Base-by-base conservation (phyloP, 805 yeast species). In the Metschnikowia koreensis region DNA sequence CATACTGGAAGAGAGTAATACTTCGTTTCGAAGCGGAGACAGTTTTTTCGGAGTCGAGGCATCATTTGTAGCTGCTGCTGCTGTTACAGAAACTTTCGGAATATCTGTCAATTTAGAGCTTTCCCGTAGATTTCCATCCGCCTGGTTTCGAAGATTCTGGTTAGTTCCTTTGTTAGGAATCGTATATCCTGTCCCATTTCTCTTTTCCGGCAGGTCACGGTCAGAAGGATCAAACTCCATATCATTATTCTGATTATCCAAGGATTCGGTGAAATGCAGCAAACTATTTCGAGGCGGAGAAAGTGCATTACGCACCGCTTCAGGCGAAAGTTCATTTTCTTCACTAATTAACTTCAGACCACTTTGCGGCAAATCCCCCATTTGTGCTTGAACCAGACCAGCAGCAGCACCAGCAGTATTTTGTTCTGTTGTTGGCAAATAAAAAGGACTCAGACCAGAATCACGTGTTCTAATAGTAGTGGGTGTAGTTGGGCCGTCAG, bases 201-300 rank as follows among this genome's bases (percentile, higher is more conserved):
- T 10, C 37, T 51, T 48, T 10, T 47, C 55, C 1, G 57, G 54
- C 59, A 55, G 56, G 1, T 50, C 58, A 1, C 41, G 54, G 41
- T 65, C 68, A 3, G 68, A 63, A 5, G 66, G 58, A 50, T 64
- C 70, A 50, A 66, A 66, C 42, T 66, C 68, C 31, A 61, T 59
- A 29, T 61, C 65, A 6, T 22, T 22, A 22, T 22, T 4, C 4
- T 22, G 22, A 22, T 22, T 22, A 22, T 22, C 22, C 22, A 22
- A 22, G 4, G 22, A 22, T 3, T 22, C 22, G 22, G 4, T 22
- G 22, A 22, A 22, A 22, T 4, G 22, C 22, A 22, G 22, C 22
- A 22, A 22, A 26, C 29, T 6, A 8, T 8, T 34, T 34, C 52
- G 36, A 4, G 52, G 52, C 11, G 52, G 52, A 1, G 48, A 44